These are phyloP conservation scores for Mucor circinelloides DNA, from an alignment of 371 early-diverging fungal species.

Conservation along the genomic window DNA sequence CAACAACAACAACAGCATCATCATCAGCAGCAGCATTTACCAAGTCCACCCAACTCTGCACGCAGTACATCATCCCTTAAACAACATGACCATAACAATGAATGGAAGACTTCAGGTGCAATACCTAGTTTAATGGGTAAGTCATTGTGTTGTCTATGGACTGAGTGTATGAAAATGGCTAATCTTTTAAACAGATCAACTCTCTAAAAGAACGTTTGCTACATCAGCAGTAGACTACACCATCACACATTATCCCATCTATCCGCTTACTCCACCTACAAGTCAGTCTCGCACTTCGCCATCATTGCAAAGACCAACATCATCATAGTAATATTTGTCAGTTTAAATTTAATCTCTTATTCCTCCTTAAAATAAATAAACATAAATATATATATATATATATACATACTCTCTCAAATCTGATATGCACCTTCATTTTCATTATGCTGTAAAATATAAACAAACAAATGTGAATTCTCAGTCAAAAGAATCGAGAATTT, in stretches of 20 bases:
- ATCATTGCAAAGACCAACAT: constrained; percentile 2
- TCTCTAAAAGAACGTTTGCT: constrained; percentile 35
- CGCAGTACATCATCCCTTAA: constrained; percentile 6
- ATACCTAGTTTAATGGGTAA: constrained; percentile 53
- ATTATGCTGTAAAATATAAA: neutral
- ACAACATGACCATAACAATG: constrained; percentile 4
- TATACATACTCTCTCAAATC: neutral
- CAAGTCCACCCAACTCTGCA: constrained; percentile 20
- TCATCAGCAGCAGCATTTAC: neutral
- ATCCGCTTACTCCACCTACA: constrained; percentile 34
- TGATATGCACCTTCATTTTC: neutral
- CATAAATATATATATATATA: neutral
- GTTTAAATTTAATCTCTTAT: neutral
- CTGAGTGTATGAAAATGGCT: neutral
- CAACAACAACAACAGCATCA: neutral
- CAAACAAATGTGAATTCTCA: neutral
- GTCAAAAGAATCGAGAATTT: neutral
- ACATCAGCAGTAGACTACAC: constrained; percentile 26
- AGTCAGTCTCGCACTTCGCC: constrained; percentile 5
- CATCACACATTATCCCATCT: constrained; percentile 29
- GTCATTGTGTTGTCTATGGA: neutral
- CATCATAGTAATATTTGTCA: neutral
- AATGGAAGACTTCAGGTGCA: constrained; percentile 27
- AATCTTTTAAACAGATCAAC: constrained; percentile 24
- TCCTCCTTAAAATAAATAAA: neutral